Conservation (phyloP, 257 asterid species). For the Solanum clarkiae region DNA sequence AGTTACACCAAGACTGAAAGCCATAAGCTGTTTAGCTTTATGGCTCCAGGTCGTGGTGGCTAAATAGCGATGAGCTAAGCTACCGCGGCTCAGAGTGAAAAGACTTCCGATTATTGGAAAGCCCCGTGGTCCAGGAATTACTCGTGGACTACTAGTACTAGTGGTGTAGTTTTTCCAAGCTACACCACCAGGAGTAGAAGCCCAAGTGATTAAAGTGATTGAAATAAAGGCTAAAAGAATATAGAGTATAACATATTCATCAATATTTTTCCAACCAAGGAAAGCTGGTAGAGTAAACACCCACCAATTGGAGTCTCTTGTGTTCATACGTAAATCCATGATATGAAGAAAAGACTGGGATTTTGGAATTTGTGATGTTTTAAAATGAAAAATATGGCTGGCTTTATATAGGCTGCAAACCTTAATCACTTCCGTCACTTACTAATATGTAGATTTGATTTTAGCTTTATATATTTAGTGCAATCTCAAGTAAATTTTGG, state of each 20-base stretch:
- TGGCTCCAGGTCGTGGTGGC: constrained; percentile 27
- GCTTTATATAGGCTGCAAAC: background rate
- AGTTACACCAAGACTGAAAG: constrained; percentile 47
- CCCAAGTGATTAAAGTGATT: constrained; percentile 34
- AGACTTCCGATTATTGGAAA: constrained; percentile 50
- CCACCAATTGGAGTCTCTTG: constrained; percentile 24
- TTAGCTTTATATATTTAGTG: background rate
- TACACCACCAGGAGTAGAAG: constrained; percentile 27
- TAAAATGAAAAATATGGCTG: background rate
- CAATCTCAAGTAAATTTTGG: background rate
- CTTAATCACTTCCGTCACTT: background rate
- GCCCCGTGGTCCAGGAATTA: constrained; percentile 41
- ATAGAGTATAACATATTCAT: background rate
- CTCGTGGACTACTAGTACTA: constrained; percentile 9
- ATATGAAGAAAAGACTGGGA: background rate
- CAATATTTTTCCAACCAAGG: constrained; percentile 14
- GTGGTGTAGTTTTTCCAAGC: constrained; percentile 40
- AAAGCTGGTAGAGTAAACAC: constrained; percentile 26
- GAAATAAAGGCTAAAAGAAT: background rate
- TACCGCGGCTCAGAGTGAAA: constrained; percentile 27
- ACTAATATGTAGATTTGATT: background rate
- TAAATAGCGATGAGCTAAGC: constrained; percentile 51
- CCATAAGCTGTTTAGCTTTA: constrained; percentile 30
- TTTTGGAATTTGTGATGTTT: background rate
- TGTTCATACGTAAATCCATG: background rate